Base-by-base conservation (phyloP, 306 rosid species). In the Senna siamea region DNA sequence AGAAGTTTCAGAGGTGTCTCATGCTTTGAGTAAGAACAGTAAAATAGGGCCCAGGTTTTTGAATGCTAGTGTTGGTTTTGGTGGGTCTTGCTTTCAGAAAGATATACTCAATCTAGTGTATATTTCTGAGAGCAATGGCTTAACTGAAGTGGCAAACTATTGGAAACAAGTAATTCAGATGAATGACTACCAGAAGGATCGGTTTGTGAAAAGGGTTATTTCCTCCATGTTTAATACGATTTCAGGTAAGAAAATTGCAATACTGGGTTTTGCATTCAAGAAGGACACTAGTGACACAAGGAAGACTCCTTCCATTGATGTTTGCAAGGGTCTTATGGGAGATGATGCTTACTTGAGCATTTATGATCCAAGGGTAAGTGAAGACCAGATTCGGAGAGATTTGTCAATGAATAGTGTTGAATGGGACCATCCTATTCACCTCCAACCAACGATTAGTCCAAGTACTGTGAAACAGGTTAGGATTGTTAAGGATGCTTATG, bases 1-100 rank as follows among this genome's bases (percentile, higher is more conserved):
- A 5, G 85, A 92, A 43, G 85, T 92, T 20, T 79, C 88, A 34
- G 83, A 92, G 69, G 89, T 92, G 62, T 85, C 97, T 41, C 79
- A 75, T 79, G 96, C 89, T 10, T 80, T 92, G 3, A 87, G 97
- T 41, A 87, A 72, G 64, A 92, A 92, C 87, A 79, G 85, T 17
- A 89, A 90, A 81, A 78, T 92, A 51, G 97, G 97, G 51, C 66
- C 93, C 0, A 89, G 76, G 73, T 91, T 80, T 53, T 87, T 90
- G 0, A 89, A 83, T 78, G 89, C 95, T 3, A 91, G 97, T 76
- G 95, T 91, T 56, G 97, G 97, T n/a, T 91, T 91, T 83, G 97
- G 97, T 12, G 97, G 97, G 19, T 89, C 97, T 41, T 91, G 97
- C 69, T 91, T 91, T 60, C 97, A 91, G 61, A 91, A 91, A 71